phyloP scores from a whole-genome alignment of 345 rosid genomes.

The Aegle marmelos region DNA sequence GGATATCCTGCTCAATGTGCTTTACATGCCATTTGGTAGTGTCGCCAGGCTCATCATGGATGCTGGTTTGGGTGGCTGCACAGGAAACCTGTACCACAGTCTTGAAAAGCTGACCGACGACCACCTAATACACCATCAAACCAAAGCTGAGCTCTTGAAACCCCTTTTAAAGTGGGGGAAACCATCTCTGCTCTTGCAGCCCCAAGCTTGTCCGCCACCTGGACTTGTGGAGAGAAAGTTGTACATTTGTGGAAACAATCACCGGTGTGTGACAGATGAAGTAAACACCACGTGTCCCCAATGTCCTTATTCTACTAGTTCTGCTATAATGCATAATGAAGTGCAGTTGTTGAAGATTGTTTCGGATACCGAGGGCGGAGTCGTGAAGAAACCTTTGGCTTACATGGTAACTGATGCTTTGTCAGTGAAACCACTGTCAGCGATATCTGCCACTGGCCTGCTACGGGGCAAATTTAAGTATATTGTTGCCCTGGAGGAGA shows the following conservation, averaged over 20 bases:
- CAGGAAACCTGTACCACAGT: neutral
- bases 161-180: neutral
- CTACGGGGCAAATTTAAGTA: neutral
- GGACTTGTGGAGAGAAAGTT: neutral
- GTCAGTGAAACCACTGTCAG: neutral
- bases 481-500: neutral
- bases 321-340: neutral
- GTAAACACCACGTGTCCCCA: neutral
- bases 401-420: conserved; percentile 22
- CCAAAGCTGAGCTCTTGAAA: conserved; percentile 2
- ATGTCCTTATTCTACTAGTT: too few relatives aligned
- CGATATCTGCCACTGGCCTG: conserved; percentile 8
- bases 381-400: conserved; percentile 7
- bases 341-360: neutral
- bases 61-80: conserved; percentile 15
- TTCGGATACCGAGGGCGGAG: neutral
- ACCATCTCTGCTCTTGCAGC: neutral
- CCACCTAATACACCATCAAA: neutral
- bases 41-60: neutral
- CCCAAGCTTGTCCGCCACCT: neutral
- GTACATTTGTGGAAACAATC: neutral
- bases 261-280: neutral
- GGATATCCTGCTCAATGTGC: conserved; percentile 18
- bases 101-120: neutral
- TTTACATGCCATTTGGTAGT: conserved; percentile 21